Evolutionary conservation across 257 asterid genomes (phyloP).

Genomic region (Solanum clarkiae): DNA sequence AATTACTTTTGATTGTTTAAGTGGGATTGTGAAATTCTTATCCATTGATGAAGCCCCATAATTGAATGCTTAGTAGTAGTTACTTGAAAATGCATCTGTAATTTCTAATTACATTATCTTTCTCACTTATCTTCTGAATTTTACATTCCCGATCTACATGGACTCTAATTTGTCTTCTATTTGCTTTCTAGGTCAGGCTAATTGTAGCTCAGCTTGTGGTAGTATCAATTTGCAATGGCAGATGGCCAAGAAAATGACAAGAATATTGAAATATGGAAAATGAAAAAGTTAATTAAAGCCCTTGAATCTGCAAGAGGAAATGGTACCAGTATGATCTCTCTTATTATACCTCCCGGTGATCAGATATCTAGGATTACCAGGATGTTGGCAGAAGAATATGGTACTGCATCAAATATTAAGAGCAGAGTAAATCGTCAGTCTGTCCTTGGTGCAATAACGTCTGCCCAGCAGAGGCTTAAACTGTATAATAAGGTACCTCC

Average conservation of each 20-base stretch:
- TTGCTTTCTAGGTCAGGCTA: constrained; percentile 3
- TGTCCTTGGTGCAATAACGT: constrained; percentile 31
- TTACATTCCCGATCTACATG: neutral
- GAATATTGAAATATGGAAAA: constrained; percentile 2
- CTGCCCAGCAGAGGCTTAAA: constrained; percentile 37
- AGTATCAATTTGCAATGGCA: constrained; percentile 2
- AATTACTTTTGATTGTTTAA: neutral
- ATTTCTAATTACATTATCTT: neutral
- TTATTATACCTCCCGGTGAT: constrained; percentile 38
- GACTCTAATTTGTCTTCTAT: neutral
- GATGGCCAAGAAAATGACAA: constrained; percentile 1
- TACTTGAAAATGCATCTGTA: neutral
- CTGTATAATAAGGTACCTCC: constrained; percentile 32
- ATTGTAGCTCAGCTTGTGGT: neutral
- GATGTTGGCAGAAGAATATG: constrained; percentile 41
- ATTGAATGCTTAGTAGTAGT: neutral
- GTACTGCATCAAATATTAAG: constrained; percentile 36
- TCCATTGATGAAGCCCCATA: neutral
- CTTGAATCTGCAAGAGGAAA: constrained; percentile 4
- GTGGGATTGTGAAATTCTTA: neutral
- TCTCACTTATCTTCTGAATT: neutral
- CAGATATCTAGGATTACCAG: constrained; percentile 29
- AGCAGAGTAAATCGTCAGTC: constrained; percentile 39
- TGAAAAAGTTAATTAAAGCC: constrained; percentile 1
- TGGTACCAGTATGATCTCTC: constrained; percentile 37